Percentiles rank a stretch among this genome's conserved stretches.
Evolutionary conservation across 192 early-diverging fungal species (phyloP).

Genomic region (Backusella psychrophila): DNA sequence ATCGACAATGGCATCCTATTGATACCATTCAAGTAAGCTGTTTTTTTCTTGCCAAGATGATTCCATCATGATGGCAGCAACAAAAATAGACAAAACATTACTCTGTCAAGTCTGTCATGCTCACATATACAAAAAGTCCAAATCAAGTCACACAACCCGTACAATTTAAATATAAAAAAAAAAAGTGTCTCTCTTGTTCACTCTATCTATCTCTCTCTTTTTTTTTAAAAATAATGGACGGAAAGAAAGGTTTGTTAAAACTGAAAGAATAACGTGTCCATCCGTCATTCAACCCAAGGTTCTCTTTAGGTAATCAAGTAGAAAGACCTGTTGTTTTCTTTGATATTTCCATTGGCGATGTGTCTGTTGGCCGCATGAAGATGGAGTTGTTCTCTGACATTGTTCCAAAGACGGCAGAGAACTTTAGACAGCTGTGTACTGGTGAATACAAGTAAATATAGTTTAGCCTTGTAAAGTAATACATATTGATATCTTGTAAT

Average conservation of each 20-base stretch:
- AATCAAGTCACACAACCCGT: neutral
- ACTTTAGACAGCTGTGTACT: slow-evolving; percentile 89
- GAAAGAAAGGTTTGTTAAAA: neutral
- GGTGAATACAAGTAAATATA: slow-evolving; percentile 75
- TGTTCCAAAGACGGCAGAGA: slow-evolving; percentile 77
- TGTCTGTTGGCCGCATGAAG: slow-evolving; percentile 61
- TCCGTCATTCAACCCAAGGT: neutral
- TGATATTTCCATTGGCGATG: slow-evolving; percentile 72
- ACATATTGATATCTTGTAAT: slow-evolving; percentile 6
- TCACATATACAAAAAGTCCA: neutral
- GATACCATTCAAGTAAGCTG: too few species aligned
- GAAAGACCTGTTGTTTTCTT: slow-evolving; percentile 62
- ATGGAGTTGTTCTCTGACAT: slow-evolving; percentile 72
- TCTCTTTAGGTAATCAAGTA: neutral
- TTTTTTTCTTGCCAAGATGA: too few species aligned
- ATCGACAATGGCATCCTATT: too few species aligned
- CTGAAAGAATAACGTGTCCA: neutral
- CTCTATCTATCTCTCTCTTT: neutral
- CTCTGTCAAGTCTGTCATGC: too few species aligned
- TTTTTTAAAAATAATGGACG: neutral
- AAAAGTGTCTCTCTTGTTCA: neutral
- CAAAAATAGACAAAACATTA: too few species aligned
- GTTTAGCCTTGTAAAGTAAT: neutral
- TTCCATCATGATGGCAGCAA: too few species aligned
- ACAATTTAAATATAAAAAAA: neutral